Evolutionary conservation across 768 basidiomycete species (phyloP), one percentile per base, ranked within the genome.

Genomic region (Amanita rubescens): DNA sequence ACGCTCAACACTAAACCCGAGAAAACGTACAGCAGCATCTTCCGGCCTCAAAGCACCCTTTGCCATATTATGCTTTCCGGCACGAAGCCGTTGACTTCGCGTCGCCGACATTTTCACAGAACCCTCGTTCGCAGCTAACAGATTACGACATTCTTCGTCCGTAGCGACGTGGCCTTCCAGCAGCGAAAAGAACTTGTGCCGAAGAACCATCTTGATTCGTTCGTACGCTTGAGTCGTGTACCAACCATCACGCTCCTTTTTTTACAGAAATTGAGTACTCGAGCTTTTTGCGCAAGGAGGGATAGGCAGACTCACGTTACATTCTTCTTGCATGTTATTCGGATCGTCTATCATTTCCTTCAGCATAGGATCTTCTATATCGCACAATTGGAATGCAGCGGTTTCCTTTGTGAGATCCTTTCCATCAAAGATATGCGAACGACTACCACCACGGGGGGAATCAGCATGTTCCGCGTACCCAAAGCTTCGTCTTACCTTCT

Each of bases 351-450:
- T 90, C 80, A 94, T 85, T 34, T 75, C 75, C 59, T 81, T 81
- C 45, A 96, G 68, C 78, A 94, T 85, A 5, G 85, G 82, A 64
- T 99, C 96, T 6, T 75, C 69, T 58, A 99, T 88, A 65, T 99
- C 96, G 66, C 90, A 90, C 5, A 99, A 75, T 67, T 98, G 96
- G 70, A 91, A 99, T 15, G 92, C 90, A 1, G 92, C 93, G 0
- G 90, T 87, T 66, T 95, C 89, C 60, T 87, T 84, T 42, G 85
- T 82, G 43, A 92, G 68, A 6, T 79, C 80, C 54, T 80, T 65
- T 0, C 95, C 96, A 65, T 99, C 92, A 59, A 98, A 99, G 30
- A 93, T 77, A 65, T 98, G 92, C 0, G 87, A 86, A 60, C 73
- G 75, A 57, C 83, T 84, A 53, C 5, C n/a, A 2, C 3, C n/a